Percentiles rank a stretch among this genome's conserved stretches.
Conservation (phyloP, 2,329 filamentous ascomycete species). For the Helotiales sp. region DNA sequence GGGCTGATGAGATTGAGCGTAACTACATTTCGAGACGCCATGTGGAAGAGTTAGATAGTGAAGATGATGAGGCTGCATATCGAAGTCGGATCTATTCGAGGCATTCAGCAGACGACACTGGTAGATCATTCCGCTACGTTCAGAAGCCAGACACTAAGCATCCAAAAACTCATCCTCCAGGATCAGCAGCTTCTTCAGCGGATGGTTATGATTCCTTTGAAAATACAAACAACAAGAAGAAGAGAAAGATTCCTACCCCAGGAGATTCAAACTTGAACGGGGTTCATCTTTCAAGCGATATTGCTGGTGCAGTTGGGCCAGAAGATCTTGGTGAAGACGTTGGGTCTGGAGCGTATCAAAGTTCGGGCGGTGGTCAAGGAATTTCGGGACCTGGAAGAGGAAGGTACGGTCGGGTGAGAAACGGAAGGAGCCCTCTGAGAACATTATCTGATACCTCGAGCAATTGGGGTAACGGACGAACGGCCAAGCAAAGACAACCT, state of each 20-base stretch:
- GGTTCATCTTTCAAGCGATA: slow-evolving; percentile 61
- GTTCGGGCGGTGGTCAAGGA: slow-evolving; percentile 65
- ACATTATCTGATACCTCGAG: slow-evolving; percentile 58
- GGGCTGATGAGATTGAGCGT: slow-evolving; percentile 40
- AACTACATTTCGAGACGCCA: slow-evolving; percentile 54
- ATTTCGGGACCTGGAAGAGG: slow-evolving; percentile 87
- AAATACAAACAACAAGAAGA: slow-evolving; percentile 99
- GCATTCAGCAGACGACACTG: slow-evolving; percentile 53
- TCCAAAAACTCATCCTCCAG: slow-evolving; percentile 59
- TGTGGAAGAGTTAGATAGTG: slow-evolving; percentile 62
- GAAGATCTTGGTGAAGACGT: slow-evolving; percentile 51
- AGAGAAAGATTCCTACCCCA: slow-evolving; percentile 93
- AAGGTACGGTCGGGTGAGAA: slow-evolving; percentile 72
- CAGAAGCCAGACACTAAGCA: slow-evolving; percentile 54
- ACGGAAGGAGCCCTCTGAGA: slow-evolving; percentile 65
- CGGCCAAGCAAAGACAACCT: slow-evolving; percentile 41
- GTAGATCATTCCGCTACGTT: slow-evolving; percentile 50
- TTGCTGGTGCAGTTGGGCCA: slow-evolving; percentile 63
- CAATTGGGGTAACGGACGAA: slow-evolving; percentile 44
- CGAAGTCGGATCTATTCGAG: slow-evolving; percentile 49
- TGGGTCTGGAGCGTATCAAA: slow-evolving; percentile 58
- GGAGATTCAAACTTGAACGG: slow-evolving; percentile 62
- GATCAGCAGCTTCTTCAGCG: slow-evolving; percentile 71
- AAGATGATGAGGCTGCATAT: slow-evolving; percentile 56
- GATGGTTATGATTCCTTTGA: slow-evolving; percentile 98